phyloP scores from a whole-genome alignment of 495 filamentous ascomycete genomes.

The Lophiotrema nucula region DNA sequence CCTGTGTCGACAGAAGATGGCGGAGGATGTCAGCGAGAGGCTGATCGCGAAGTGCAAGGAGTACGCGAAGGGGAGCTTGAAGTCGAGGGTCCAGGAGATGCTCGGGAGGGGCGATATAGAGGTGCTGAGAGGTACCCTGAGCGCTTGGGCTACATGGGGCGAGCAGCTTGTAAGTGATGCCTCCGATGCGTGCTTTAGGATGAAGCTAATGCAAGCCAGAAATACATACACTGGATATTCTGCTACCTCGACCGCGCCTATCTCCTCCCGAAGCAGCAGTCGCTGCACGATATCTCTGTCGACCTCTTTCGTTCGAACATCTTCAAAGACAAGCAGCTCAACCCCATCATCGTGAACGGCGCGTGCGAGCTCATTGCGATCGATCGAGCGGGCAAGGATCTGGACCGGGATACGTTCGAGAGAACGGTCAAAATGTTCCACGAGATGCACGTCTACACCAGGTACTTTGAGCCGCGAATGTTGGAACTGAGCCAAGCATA shows the following conservation, averaged over 20 bases:
- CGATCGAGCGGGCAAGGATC: constrained; percentile 59
- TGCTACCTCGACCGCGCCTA: constrained; percentile 90
- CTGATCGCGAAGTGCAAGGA: constrained; percentile 62
- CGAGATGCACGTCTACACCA: constrained; percentile 72
- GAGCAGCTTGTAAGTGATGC: constrained; percentile 61
- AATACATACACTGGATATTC: constrained; percentile 78
- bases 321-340: constrained; percentile 53
- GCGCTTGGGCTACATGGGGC: constrained; percentile 77
- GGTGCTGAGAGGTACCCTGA: constrained; percentile 61
- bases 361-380: constrained; percentile 72
- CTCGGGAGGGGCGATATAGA: constrained; percentile 58
- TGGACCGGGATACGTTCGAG: constrained; percentile 59
- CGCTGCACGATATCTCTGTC: constrained; percentile 58
- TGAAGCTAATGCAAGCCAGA: constrained; percentile 45
- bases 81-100: constrained; percentile 51
- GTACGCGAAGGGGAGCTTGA: constrained; percentile 59
- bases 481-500: constrained; percentile 63
- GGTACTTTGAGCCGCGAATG: constrained; percentile 74
- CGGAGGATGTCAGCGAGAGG: constrained; percentile 60
- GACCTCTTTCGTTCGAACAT: constrained; percentile 56
- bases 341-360: constrained; percentile 61
- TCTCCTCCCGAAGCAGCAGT: constrained; percentile 63
- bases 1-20: constrained; percentile 73
- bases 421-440: constrained; percentile 78
- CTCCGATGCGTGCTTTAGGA: constrained; percentile 1